These are phyloP conservation scores for Ensete ventricosum DNA, from an alignment of 176 grass and related monocot genomes.

Conservation along the genomic window DNA sequence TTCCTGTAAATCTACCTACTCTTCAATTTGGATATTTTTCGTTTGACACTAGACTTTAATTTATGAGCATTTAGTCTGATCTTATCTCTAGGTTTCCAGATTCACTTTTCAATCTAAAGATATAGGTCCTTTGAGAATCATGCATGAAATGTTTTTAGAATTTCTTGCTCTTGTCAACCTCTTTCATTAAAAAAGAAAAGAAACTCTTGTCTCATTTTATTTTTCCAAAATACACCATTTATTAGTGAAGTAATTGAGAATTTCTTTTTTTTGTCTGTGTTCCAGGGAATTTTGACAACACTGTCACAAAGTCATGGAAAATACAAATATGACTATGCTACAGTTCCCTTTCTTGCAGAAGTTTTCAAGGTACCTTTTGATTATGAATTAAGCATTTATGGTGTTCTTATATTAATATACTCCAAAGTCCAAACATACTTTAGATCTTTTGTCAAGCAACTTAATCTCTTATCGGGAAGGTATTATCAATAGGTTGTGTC, in stretches of 20 bases:
- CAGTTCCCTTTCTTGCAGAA: conserved; percentile 89
- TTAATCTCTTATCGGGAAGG: background rate
- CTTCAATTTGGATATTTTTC: too few species aligned
- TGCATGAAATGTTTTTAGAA: too few species aligned
- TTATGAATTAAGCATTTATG: background rate
- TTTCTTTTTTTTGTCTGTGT: conserved; percentile 1
- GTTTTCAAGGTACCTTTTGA: conserved; percentile 58
- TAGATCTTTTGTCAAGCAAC: background rate
- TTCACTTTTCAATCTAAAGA: too few species aligned
- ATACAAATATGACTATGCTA: conserved; percentile 87
- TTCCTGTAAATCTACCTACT: too few species aligned
- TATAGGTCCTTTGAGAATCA: too few species aligned
- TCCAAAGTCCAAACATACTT: background rate
- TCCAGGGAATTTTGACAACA: conserved; percentile 85
- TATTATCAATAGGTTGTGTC: background rate
- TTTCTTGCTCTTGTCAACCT: too few species aligned
- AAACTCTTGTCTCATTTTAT: too few species aligned
- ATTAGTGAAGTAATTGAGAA: background rate
- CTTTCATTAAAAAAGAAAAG: too few species aligned
- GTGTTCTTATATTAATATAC: background rate
- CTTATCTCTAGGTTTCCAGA: too few species aligned
- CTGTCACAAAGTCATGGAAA: conserved; percentile 80
- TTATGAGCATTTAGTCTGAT: too few species aligned
- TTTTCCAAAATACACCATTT: too few species aligned
- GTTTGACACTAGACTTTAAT: too few species aligned